phyloP scores from a whole-genome alignment of 169 alveolate species.

The Amoebophrya sp. region DNA sequence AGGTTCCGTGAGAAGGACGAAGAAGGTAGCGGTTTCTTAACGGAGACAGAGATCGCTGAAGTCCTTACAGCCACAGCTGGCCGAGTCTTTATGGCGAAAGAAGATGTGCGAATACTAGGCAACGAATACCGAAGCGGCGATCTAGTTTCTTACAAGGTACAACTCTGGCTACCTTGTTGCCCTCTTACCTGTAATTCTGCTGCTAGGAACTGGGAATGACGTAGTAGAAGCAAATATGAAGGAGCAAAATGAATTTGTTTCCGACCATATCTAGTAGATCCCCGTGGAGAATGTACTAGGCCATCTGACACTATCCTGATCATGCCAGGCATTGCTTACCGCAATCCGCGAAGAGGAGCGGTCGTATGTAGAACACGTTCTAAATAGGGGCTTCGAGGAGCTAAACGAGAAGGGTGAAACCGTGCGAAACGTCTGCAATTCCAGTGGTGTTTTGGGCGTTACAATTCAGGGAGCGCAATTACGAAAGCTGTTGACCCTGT shows the following conservation, averaged over 20 bases:
- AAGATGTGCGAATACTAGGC: neutral
- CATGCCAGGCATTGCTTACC: neutral
- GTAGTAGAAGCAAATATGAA: neutral
- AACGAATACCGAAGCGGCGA: neutral
- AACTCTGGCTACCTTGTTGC: neutral
- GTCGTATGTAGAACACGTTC: neutral
- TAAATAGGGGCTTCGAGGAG: neutral
- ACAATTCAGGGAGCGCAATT: no score
- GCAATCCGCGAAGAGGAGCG: slow-evolving; percentile 11
- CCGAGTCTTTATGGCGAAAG: neutral
- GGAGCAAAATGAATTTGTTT: neutral
- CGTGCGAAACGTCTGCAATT: no score
- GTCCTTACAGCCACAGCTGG: neutral
- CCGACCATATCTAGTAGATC: no score
- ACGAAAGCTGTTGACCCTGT: no score
- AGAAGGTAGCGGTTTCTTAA: no score
- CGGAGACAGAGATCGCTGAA: neutral
- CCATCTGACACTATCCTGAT: neutral
- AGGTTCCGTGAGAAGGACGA: no score
- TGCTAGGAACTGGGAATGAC: neutral
- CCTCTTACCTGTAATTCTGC: neutral
- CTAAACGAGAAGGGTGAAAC: no score
- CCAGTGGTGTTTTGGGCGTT: no score
- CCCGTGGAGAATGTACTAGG: no score
- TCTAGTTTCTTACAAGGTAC: neutral